Base-by-base conservation (phyloP, 306 rosid genomes). In the Oemleria cerasiformis region DNA sequence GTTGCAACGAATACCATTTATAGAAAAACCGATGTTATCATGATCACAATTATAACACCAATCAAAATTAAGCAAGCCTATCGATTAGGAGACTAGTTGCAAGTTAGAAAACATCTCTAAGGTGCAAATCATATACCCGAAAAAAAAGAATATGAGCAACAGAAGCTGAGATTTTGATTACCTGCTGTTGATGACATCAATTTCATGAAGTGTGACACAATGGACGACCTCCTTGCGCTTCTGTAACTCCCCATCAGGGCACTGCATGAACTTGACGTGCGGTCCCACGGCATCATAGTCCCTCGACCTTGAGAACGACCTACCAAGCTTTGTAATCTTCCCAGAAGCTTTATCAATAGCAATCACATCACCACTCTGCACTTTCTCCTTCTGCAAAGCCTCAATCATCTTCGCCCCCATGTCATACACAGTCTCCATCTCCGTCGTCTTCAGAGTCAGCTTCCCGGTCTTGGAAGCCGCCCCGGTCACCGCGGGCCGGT, bases 121-220 rank as follows among this genome's bases (percentile, higher is more conserved):
- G 12, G 13, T 9, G 14, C 12, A 64, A 64, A n/a, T 21, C 23
- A 30, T 30, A 30, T 4, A 30, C 36, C 36, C 30, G 0, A 30
- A 30, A 30, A 30, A 30, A 3, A 20, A 34, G 13, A 68, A 10
- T 6, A 51, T 21, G 62, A 54, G 20, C 19, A 54, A 42, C 2
- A 38, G 38, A 70, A 48, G 65, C 2, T 5, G 44, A 56, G 25
- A 41, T 21, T 55, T 41, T 16, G 1, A 9, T n/a, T 59, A 92
- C 98, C 99, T 89, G 96, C 99, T 94, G 72, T 94, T 94, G 78
- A 94, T 94, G 66, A 91, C 97, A 86, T 94, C 99, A 68, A 94
- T 94, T 84, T 94, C 99, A 77, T 94, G 99, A 76, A 94, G 97
- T 9, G 97, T 85, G 39, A 94, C 99, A 36, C 97, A 94, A 78